A percentile compares a stretch with the other conserved stretches of the same genome.
Evolutionary conservation across 1,139 yeast species (phyloP).

Genomic region (Hansenula sp.): DNA sequence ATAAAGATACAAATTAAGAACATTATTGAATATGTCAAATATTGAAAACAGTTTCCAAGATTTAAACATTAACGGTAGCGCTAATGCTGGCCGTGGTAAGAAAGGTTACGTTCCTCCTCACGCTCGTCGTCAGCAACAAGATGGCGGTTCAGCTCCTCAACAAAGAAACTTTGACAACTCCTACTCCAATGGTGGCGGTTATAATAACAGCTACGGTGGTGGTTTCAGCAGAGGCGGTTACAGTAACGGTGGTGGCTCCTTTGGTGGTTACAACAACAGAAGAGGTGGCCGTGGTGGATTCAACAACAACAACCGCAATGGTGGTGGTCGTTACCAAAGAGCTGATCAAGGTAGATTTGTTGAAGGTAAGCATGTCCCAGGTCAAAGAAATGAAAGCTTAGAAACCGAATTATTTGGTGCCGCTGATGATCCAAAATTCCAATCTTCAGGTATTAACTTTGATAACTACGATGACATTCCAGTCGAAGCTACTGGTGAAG

Average conservation of each 20-base stretch:
- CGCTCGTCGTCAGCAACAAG: constrained; percentile 10
- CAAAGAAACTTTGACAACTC: not conserved
- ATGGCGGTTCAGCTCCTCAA: constrained; percentile 16
- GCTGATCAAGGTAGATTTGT: constrained; percentile 63
- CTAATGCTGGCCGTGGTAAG: constrained; percentile 16
- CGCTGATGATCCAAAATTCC: constrained; percentile 76
- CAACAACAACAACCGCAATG: constrained; percentile 27
- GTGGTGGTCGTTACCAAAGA: constrained; percentile 28
- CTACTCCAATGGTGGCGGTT: constrained; percentile 13
- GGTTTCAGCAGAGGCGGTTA: constrained; percentile 14
- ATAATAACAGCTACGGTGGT: constrained; percentile 22
- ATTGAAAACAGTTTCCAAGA: constrained; percentile 37
- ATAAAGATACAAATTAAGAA: not conserved
- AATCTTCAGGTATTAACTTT: constrained; percentile 95
- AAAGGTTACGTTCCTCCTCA: constrained; percentile 63
- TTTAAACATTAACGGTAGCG: constrained; percentile 30
- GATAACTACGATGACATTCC: constrained; percentile 98
- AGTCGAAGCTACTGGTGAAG: constrained; percentile 94
- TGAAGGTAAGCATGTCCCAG: constrained; percentile 87
- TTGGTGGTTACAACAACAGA: constrained; percentile 22
- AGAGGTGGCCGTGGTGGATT: constrained; percentile 34
- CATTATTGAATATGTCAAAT: constrained; percentile 32
- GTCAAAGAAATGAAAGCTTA: constrained; percentile 62
- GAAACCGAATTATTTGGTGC: constrained; percentile 87
- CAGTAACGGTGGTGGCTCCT: constrained; percentile 25